Base-by-base conservation (phyloP, 257 asterid genomes). In the Nyctanthes arbortristis region DNA sequence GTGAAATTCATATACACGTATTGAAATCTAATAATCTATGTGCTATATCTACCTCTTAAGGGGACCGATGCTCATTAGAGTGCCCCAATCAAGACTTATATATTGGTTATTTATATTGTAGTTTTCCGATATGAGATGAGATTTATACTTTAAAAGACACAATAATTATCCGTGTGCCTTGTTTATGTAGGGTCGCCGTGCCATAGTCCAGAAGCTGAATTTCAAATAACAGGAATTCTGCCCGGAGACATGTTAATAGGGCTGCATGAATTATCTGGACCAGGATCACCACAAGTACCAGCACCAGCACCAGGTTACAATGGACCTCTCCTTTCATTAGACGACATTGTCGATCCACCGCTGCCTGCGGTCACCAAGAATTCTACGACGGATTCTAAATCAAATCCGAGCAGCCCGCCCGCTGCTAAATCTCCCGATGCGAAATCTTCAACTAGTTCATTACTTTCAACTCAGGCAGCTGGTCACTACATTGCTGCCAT, bases 151-250 rank as follows among this genome's bases (percentile, higher is more conserved):
- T n/a, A n/a, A n/a, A n/a, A n/a, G n/a, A n/a, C n/a, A n/a, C n/a
- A n/a, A n/a, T n/a, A n/a, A n/a, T n/a, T n/a, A n/a, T n/a, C n/a
- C n/a, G n/a, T n/a, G n/a, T n/a, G n/a, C n/a, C n/a, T n/a, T n/a
- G n/a, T n/a, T n/a, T n/a, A n/a, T n/a, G 20, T 77, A 85, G 91
- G 88, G 67, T 85, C 91, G 8, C 60, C 83, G 3, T 85, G 91
- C 27, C 1, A 72, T 20, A 52, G 16, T 9, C 36, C 61, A 0
- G 68, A 58, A 54, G 49, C 84, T 4, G n/a, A 59, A 4, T 82
- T 73, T 67, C 16, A 47, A 14, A 69, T 76, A 59, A 37, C 29
- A 1, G 80, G 84, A 18, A 64, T 73, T 65, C 16, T 34, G 27
- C 91, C 91, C 10, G 83, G 86, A 1, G 20, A 73, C 40, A 20